Percentiles rank a stretch among this genome's conserved stretches.
Evolutionary conservation across 1,284 basidiomycete species (phyloP).

Genomic region (Grifola frondosa): DNA sequence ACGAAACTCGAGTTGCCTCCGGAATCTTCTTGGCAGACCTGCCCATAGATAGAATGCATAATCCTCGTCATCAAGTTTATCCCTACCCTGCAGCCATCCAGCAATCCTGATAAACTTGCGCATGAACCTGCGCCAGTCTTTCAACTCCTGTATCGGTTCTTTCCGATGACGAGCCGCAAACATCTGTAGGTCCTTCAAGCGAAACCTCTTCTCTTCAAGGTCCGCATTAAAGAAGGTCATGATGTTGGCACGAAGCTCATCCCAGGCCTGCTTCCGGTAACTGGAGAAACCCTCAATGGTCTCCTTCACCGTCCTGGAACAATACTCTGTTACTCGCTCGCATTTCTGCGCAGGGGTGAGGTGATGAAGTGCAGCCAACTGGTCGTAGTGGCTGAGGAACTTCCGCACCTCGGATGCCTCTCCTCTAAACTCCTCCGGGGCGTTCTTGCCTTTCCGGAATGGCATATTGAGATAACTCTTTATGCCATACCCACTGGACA

Average conservation of each 20-base stretch:
- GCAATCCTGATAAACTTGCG: slow-evolving; percentile 1
- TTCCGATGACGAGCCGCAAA: neutral
- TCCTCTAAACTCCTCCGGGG: slow-evolving; percentile 3
- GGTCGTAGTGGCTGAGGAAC: slow-evolving; percentile 1
- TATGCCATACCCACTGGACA: no score
- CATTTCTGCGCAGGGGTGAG: slow-evolving; percentile 2
- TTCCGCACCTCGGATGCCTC: neutral
- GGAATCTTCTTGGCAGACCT: neutral
- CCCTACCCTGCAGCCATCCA: slow-evolving; percentile 1
- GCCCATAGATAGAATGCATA: slow-evolving; percentile 1
- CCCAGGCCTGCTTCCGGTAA: neutral
- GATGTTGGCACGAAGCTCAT: neutral
- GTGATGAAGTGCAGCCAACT: slow-evolving; percentile 2
- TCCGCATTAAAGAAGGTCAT: slow-evolving; percentile 4
- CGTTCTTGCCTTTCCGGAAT: no score
- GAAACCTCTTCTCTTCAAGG: slow-evolving; percentile 2
- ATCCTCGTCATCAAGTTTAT: neutral
- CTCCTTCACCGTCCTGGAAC: neutral
- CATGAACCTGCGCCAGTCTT: neutral
- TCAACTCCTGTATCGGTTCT: neutral
- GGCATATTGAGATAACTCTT: no score
- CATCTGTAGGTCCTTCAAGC: neutral
- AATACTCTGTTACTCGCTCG: slow-evolving; percentile 3
- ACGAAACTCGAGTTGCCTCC: neutral
- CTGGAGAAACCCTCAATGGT: slow-evolving; percentile 2